Evolutionary conservation across 2,329 filamentous ascomycete species (phyloP).

Genomic region (Bimuria novae-zelandiae): DNA sequence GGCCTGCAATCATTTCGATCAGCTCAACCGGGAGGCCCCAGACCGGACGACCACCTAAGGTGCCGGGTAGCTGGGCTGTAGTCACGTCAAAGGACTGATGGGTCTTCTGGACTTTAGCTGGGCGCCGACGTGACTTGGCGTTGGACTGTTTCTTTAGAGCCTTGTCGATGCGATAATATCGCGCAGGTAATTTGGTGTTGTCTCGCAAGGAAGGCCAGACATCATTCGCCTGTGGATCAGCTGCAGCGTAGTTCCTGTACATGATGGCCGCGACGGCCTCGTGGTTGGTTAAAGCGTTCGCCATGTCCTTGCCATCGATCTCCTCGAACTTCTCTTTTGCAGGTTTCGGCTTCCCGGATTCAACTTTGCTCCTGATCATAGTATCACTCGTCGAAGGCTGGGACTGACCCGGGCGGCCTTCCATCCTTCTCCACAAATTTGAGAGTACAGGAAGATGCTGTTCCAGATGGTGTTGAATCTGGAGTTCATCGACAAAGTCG

Average conservation of each 20-base stretch:
- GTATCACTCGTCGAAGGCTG: background rate
- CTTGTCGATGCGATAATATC: constrained; percentile 26
- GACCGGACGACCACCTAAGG: constrained; percentile 42
- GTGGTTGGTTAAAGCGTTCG: constrained; percentile 17
- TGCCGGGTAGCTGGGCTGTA: background rate
- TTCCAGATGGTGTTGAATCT: no score
- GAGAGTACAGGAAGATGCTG: no score
- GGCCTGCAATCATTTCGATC: constrained; percentile 60
- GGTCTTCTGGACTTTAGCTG: constrained; percentile 4
- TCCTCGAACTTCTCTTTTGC: constrained; percentile 23
- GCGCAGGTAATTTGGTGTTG: constrained; percentile 29
- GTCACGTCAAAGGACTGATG: constrained; percentile 2
- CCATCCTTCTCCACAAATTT: background rate
- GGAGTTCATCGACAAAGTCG: no score
- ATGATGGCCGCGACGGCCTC: constrained; percentile 32
- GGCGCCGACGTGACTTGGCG: constrained; percentile 3
- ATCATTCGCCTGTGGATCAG: constrained; percentile 37
- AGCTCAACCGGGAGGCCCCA: constrained; percentile 63
- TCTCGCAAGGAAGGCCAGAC: constrained; percentile 44
- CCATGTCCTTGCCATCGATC: constrained; percentile 17
- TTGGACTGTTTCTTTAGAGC: background rate
- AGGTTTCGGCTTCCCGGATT: constrained; percentile 21
- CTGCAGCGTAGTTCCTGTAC: constrained; percentile 20
- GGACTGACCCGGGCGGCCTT: background rate
- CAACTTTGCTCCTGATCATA: background rate